These are phyloP conservation scores for Solanum chaucha DNA, from an alignment of 257 asterid species.

Conservation along the genomic window DNA sequence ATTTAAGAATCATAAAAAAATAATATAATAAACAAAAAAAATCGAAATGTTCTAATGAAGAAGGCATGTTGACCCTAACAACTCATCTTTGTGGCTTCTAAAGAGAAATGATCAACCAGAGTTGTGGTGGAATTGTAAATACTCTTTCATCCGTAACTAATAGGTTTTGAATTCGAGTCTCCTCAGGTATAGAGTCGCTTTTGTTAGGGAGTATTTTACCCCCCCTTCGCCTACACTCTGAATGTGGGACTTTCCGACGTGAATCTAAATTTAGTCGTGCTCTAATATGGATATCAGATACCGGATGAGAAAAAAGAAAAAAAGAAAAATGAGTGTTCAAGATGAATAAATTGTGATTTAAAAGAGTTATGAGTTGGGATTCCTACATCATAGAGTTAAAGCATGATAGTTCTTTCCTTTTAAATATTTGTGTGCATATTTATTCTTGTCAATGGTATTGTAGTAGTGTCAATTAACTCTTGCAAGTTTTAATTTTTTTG, in stretches of 20 bases:
- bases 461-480: not conserved
- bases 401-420: not conserved
- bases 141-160: no score
- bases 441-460: not conserved
- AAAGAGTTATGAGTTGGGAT: not conserved
- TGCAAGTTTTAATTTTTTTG: not conserved
- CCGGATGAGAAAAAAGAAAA: no score
- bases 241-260: fast-evolving
- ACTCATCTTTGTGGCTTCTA: no score
- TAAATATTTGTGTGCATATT: not conserved
- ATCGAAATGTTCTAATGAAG: no score
- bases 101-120: no score
- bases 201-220: no score
- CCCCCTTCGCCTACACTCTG: fast-evolving
- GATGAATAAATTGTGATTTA: not conserved
- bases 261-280: fast-evolving
- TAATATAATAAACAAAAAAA: no score
- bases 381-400: not conserved
- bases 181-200: fast-evolving
- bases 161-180: no score
- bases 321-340: not conserved
- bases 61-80: no score
- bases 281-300: no score
- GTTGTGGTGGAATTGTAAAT: no score
- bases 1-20: no score